Evolutionary conservation across 2,329 filamentous ascomycete genomes (phyloP).

Genomic region (Thermomyces lanuginosus): DNA sequence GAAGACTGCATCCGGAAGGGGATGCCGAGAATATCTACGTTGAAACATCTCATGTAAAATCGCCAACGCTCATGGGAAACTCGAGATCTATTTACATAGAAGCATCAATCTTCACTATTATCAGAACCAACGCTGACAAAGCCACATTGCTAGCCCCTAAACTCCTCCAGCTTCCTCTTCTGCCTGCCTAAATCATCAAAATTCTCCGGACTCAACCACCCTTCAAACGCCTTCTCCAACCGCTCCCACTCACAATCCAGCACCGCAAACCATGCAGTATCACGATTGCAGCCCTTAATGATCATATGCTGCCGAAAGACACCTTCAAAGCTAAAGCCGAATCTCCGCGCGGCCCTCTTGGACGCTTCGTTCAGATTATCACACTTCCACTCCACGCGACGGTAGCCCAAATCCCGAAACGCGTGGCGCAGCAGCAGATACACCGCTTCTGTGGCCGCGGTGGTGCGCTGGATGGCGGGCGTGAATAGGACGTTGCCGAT

Average conservation of each 20-base stretch:
- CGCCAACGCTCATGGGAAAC: too few species aligned
- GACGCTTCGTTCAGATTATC: constrained; percentile 40
- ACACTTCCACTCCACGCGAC: constrained; percentile 48
- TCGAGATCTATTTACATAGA: too few species aligned
- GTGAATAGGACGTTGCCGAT: constrained; percentile 40
- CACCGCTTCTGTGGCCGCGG: constrained; percentile 40
- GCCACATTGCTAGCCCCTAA: constrained; percentile 10
- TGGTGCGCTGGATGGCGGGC: constrained; percentile 35
- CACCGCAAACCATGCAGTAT: constrained; percentile 45
- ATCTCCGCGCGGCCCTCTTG: constrained; percentile 36
- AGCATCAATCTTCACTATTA: too few species aligned
- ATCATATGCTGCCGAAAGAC: constrained; percentile 45
- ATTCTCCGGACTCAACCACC: constrained; percentile 40
- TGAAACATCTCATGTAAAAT: too few species aligned
- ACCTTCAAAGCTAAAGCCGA: constrained; percentile 44
- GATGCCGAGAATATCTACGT: too few species aligned
- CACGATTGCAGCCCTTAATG: constrained; percentile 38
- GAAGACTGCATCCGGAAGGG: too few species aligned
- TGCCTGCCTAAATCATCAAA: constrained; percentile 41
- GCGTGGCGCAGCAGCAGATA: constrained; percentile 38
- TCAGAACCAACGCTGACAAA: too few species aligned
- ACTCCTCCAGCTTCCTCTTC: constrained; percentile 27
- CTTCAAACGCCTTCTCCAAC: constrained; percentile 35
- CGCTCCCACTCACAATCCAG: constrained; percentile 44
- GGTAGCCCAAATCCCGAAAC: constrained; percentile 38